These are phyloP conservation scores for Penicillium ucsense DNA, from an alignment of 495 filamentous ascomycete genomes.

Conservation along the genomic window DNA sequence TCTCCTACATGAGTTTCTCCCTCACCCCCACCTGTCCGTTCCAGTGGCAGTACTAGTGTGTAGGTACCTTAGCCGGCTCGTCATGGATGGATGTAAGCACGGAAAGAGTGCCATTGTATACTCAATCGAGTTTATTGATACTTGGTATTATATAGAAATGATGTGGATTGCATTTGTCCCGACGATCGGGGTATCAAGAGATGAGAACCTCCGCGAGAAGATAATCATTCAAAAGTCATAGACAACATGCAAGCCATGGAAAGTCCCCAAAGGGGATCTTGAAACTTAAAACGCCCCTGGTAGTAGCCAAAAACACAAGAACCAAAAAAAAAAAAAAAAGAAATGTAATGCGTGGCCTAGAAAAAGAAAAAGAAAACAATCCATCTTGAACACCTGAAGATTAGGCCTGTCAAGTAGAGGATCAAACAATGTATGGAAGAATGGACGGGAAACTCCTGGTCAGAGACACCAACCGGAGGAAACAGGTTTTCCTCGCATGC, in stretches of 20 bases:
- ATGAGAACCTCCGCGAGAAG: neutral
- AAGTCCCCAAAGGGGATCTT: neutral
- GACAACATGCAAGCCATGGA: conserved; percentile 1
- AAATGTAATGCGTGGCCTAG: no score
- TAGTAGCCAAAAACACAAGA: conserved; percentile 8
- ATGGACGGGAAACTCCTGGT: no score
- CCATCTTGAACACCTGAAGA: no score
- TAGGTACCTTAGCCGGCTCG: no score
- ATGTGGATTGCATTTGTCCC: neutral
- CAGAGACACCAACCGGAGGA: conserved; percentile 11
- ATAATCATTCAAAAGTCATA: conserved; percentile 2
- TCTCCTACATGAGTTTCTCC: neutral
- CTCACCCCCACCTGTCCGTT: no score
- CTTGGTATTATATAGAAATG: neutral
- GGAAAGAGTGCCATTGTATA: neutral
- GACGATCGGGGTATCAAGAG: conserved; percentile 7
- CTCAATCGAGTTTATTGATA: neutral
- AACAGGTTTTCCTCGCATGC: conserved; percentile 1
- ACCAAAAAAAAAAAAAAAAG: conserved; percentile 2
- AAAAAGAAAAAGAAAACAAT: no score
- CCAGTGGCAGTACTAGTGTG: no score
- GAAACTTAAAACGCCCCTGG: neutral
- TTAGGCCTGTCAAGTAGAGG: no score
- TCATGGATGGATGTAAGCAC: no score
- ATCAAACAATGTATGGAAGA: no score